Evolutionary conservation across 108 stramenopile species (phyloP).

Genomic region (Seminavis robusta): DNA sequence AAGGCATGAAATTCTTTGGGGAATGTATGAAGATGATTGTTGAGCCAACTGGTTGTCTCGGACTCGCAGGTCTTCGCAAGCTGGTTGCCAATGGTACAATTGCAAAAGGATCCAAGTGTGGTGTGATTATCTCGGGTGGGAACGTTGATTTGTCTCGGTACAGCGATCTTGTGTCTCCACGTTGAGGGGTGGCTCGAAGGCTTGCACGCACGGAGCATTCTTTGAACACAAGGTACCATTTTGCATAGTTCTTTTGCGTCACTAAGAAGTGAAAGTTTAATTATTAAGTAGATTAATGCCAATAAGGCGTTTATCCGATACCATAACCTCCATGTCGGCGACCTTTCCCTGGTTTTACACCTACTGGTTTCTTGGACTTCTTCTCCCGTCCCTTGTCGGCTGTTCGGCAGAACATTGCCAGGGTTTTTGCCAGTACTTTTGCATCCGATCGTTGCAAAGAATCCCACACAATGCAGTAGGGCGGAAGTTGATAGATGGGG

Average conservation of each 20-base stretch:
- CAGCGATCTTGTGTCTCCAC: too few relatives aligned
- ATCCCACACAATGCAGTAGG: constrained; percentile 54
- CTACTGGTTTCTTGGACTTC: constrained; percentile 53
- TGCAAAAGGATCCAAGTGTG: constrained; percentile 32
- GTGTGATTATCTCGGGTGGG: constrained; percentile 53
- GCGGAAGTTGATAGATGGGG: constrained; percentile 76
- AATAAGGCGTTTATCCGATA: constrained; percentile 73
- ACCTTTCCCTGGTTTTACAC: constrained; percentile 74
- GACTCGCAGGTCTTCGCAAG: constrained; percentile 45
- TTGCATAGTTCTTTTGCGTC: too few relatives aligned
- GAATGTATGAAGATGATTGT: constrained; percentile 31
- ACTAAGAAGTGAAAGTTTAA: too few relatives aligned
- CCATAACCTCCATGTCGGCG: constrained; percentile 81
- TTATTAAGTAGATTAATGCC: too few relatives aligned
- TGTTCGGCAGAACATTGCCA: constrained; percentile 52
- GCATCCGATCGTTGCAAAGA: constrained; percentile 54
- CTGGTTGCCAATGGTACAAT: constrained; percentile 42
- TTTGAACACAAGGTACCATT: too few relatives aligned
- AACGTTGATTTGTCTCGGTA: constrained; percentile 59
- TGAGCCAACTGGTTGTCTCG: constrained; percentile 58
- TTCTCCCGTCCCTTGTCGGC: constrained; percentile 39
- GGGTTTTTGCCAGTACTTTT: constrained; percentile 61
- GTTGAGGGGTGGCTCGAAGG: too few relatives aligned
- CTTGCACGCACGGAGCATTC: too few relatives aligned
- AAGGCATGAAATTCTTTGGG: constrained; percentile 37